Base-by-base conservation (phyloP, 495 filamentous ascomycete species). In the Amorphotheca resinae region DNA sequence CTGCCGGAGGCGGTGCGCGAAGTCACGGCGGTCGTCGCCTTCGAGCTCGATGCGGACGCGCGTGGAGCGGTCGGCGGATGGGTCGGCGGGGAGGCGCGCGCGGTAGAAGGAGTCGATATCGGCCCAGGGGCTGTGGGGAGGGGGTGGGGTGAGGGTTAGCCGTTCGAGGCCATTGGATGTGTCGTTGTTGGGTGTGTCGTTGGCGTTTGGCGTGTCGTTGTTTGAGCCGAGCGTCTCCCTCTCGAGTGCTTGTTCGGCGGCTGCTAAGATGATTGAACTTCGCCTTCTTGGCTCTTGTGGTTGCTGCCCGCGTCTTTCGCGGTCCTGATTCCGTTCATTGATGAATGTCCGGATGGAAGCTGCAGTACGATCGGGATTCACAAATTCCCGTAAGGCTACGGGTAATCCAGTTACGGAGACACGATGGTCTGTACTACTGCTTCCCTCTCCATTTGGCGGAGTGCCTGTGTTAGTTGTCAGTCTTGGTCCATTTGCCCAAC, bases 41-140 rank as follows among this genome's bases (percentile, higher is more conserved):
- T 55, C 51, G 18, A 46, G n/a, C 30, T 51, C 47, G 33, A 53
- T 34, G 3, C 49, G 38, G 12, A 48, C 28, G 23, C 54, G 47
- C 33, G 50, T 33, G 18, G 42, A 44, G 26, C 50, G 50, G 17
- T 50, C 49, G 9, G 30, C 18, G 2, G 45, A 36, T 4, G 42
- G 38, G 26, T 53, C 54, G 14, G 45, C 38, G 9, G 49, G 44
- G 32, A 55, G 46, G 45, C 51, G 59, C 21, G 49, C 28, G 12
- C 44, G 46, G 37, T 62, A 62, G 11, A 64, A 42, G 9, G 54
- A 41, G 23, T 64, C 61, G 0, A 59, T 41, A 12, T 61, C 60
- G 1, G 55, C 37, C 61, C 61, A 62, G 14, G 59, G 41, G 42
- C 42, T 52, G 11, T 17, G 39, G 3, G 52, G 22, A 32, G 48